Conservation (phyloP, 805 yeast genomes). For the Candida palmyrensis region DNA sequence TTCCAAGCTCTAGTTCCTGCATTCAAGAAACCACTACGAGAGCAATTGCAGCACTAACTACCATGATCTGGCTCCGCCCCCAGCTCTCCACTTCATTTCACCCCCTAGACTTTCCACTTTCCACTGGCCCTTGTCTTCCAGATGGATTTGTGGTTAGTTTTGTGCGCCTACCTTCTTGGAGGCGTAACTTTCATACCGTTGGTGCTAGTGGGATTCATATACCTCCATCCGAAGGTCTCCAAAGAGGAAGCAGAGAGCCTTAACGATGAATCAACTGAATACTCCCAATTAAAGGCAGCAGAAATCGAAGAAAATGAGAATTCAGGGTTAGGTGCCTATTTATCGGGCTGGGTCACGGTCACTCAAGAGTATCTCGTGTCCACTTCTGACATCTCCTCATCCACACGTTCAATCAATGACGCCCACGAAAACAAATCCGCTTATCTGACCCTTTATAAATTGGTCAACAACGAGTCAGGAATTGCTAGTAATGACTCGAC, state of each 20-base stretch:
- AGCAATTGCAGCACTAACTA: background rate
- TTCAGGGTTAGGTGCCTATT: slow-evolving; percentile 60
- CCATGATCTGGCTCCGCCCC: background rate
- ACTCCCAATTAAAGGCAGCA: slow-evolving; percentile 48
- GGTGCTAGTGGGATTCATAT: slow-evolving; percentile 34
- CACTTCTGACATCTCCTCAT: slow-evolving; percentile 42
- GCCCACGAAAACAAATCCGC: slow-evolving; percentile 47
- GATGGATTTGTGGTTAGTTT: slow-evolving; percentile 15
- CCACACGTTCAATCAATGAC: slow-evolving; percentile 39
- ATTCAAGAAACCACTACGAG: background rate
- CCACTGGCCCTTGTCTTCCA: background rate
- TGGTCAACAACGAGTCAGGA: slow-evolving; percentile 36
- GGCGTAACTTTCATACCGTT: slow-evolving; percentile 79
- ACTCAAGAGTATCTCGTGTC: slow-evolving; percentile 61
- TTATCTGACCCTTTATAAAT: slow-evolving; percentile 54
- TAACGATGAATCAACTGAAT: slow-evolving; percentile 18
- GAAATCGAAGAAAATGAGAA: slow-evolving; percentile 55
- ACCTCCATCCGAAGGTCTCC: slow-evolving; percentile 31
- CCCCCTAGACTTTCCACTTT: background rate
- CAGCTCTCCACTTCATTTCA: background rate
- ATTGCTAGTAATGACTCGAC: slow-evolving; percentile 5
- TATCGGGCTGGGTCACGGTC: slow-evolving; percentile 80
- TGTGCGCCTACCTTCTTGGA: slow-evolving; percentile 61
- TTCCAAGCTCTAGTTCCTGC: background rate
- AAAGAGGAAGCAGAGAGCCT: slow-evolving; percentile 12